phyloP scores from a whole-genome alignment of 805 yeast species.

The Cyberlindnera veronae region DNA sequence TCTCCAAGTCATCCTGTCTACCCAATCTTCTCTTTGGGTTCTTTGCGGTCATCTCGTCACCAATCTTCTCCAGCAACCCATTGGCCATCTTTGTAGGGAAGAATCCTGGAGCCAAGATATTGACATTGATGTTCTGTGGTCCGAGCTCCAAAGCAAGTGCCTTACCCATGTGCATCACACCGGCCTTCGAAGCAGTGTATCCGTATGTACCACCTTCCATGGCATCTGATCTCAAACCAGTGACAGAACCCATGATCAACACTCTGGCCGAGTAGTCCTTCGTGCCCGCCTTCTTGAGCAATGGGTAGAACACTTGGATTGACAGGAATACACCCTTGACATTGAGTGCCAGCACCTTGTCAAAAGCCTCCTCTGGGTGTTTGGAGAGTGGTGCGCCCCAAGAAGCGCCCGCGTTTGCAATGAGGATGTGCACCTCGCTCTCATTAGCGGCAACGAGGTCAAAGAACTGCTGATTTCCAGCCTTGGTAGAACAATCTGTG shows the following conservation, averaged over 20 bases:
- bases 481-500: constrained; percentile 51
- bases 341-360: constrained; percentile 60
- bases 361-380: constrained; percentile 60
- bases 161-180: constrained; percentile 64
- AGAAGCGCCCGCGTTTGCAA: constrained; percentile 77
- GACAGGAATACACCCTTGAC: constrained; percentile 65
- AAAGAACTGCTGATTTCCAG: constrained; percentile 44
- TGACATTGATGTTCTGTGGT: constrained; percentile 62
- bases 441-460: constrained; percentile 39
- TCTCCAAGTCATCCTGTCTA: constrained; percentile 53
- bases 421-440: constrained; percentile 52
- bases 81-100: constrained; percentile 74
- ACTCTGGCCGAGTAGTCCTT: constrained; percentile 60
- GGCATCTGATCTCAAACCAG: constrained; percentile 41
- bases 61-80: constrained; percentile 50
- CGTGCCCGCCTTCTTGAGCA: constrained; percentile 50
- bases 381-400: constrained; percentile 67
- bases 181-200: constrained; percentile 71
- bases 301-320: constrained; percentile 59
- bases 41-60: constrained; percentile 40
- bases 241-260: constrained; percentile 63
- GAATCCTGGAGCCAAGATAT: constrained; percentile 72
- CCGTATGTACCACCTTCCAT: constrained; percentile 52
- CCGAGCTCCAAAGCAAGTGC: constrained; percentile 64
- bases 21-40: constrained; percentile 70